Evolutionary conservation across 768 basidiomycete genomes (phyloP).

Genomic region (Lanmaoa pseudosensibilis): DNA sequence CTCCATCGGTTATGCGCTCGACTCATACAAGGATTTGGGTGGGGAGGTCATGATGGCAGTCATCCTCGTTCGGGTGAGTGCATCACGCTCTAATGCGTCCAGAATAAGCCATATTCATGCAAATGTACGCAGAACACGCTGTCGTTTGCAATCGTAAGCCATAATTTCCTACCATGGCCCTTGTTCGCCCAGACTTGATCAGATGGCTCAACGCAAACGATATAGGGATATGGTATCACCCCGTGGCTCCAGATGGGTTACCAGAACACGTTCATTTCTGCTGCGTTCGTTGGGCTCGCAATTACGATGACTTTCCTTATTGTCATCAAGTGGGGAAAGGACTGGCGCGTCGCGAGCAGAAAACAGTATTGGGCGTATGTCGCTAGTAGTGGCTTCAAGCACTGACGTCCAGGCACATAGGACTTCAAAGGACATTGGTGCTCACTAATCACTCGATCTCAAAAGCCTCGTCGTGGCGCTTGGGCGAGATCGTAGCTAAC

Average conservation of each 20-base stretch:
- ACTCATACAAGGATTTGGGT: conserved; percentile 22
- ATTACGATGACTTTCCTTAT: conserved; percentile 23
- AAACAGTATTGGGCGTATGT: conserved; percentile 20
- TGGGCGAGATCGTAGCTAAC: neutral
- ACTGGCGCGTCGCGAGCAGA: conserved; percentile 17
- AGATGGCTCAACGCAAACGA: neutral
- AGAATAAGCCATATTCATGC: neutral
- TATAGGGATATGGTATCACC: conserved; percentile 22
- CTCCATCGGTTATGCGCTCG: conserved; percentile 21
- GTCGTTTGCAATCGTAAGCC: conserved; percentile 20
- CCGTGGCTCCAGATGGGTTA: conserved; percentile 24
- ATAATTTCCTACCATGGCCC: neutral
- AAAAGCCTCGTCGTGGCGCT: neutral
- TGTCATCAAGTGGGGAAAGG: conserved; percentile 17
- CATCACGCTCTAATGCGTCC: neutral
- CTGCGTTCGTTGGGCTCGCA: conserved; percentile 18
- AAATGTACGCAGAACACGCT: conserved; percentile 9
- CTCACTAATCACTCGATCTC: neutral
- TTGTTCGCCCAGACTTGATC: too few relatives aligned
- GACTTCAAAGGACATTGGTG: neutral
- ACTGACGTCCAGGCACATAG: neutral
- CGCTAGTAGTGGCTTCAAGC: conserved; percentile 15
- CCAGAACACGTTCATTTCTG: conserved; percentile 18
- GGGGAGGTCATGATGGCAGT: conserved; percentile 23
- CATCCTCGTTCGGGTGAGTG: conserved; percentile 20